Base-by-base conservation (phyloP, 176 grass and related monocot genomes). In the Oryza longistaminata region DNA sequence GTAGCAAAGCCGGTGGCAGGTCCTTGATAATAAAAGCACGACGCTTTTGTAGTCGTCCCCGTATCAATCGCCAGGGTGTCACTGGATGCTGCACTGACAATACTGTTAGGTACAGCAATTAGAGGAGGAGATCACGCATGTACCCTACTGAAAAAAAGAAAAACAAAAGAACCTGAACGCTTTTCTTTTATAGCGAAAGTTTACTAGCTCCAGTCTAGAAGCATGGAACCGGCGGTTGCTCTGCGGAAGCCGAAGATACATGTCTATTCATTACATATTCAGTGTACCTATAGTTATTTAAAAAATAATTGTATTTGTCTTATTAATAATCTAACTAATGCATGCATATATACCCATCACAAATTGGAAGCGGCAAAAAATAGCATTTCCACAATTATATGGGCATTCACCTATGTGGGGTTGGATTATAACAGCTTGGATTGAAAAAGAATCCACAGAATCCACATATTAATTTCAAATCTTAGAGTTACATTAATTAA, bases 31-130 rank as follows among this genome's bases (percentile, higher is more conserved):
- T 12, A 39, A 49, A 42, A 37, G 71, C 39, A 26, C 40, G 43
- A 64, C 2, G 66, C 71, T 46, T 70, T 62, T 60, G 81, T 84
- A 74, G 58, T n/a, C 46, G 10, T 35, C 15, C 12, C 46, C 25
- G 83, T 90, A 90, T 90, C 33, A 11, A 45, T 82, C 78, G 43
- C 78, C 83, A 82, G 78, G 73, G 55, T 78, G 66, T 86, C 78
- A 53, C 8, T 40, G 64, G 52, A 50, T 34, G 39, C 70, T 19
- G 39, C 70, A 42, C 39, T 27, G 3, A 35, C 55, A 42, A 9
- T 35, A 13, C 72, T 66, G 67, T 77, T 86, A 82, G 88, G 78
- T 86, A 60, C 5, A 77, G 9, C 52, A 64, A 31, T 77, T n/a
- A 26, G 65, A 68, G 64, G 16, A 9, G 68, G 64, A 2, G 60